phyloP scores from a whole-genome alignment of 805 yeast genomes.

The Wickerhamomyces bovis region DNA sequence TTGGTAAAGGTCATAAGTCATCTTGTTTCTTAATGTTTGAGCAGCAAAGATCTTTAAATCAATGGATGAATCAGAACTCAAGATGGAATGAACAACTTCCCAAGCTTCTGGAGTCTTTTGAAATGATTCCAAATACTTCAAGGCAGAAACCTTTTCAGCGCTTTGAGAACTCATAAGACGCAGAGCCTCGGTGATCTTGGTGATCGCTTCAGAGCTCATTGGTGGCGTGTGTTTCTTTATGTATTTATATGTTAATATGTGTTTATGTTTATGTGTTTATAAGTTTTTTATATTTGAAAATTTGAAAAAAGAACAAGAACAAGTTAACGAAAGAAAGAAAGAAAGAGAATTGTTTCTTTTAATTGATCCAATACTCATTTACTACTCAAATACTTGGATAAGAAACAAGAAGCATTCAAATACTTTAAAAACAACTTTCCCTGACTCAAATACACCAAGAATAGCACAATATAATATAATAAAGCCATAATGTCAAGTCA shows the following conservation, averaged over 20 bases:
- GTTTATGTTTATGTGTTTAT: background rate
- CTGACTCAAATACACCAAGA: no score
- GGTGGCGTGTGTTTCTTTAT: no score
- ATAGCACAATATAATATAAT: no score
- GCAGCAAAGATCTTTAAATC: conserved; percentile 79
- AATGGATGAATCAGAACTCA: conserved; percentile 30
- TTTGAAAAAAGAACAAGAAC: no score
- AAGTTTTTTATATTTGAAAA: no score
- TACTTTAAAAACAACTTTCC: no score
- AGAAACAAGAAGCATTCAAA: no score
- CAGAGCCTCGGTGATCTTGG: conserved; percentile 20
- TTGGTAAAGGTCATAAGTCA: conserved; percentile 80
- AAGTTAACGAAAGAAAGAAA: no score
- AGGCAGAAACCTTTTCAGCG: conserved; percentile 36
- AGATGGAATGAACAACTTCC: conserved; percentile 56
- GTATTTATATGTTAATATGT: no score
- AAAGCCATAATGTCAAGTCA: background rate
- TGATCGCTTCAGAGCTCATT: conserved; percentile 1
- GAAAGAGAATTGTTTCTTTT: no score
- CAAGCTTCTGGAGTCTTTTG: conserved; percentile 84
- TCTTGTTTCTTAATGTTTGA: conserved; percentile 81
- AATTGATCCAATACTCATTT: no score
- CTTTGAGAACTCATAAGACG: conserved; percentile 21
- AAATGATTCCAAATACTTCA: conserved; percentile 63
- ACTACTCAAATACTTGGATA: no score